Evolutionary conservation across 768 basidiomycete species (phyloP).

Genomic region (Russula emetica): DNA sequence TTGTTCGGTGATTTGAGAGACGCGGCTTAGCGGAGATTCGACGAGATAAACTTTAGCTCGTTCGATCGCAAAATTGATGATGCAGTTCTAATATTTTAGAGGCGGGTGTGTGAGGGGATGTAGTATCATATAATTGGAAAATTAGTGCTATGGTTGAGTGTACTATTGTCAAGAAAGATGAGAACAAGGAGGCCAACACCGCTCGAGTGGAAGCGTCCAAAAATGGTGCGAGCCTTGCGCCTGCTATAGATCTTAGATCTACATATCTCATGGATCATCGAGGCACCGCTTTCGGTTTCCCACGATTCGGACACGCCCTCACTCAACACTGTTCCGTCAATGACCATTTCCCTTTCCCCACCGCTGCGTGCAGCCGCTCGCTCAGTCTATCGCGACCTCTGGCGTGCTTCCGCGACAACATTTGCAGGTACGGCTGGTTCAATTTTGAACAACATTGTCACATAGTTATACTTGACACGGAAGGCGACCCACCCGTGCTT

Average conservation of each 20-base stretch:
- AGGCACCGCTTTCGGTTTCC: neutral
- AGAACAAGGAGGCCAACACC: slow-evolving; percentile 26
- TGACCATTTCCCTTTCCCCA: slow-evolving; percentile 47
- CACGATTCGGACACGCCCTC: neutral
- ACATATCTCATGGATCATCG: neutral
- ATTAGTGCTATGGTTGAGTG: neutral
- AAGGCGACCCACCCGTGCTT: slow-evolving; percentile 56
- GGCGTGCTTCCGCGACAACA: slow-evolving; percentile 60
- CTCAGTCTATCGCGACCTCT: slow-evolving; percentile 68
- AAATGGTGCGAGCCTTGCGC: slow-evolving; percentile 35
- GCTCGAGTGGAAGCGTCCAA: slow-evolving; percentile 34
- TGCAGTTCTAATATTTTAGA: neutral
- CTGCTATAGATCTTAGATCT: slow-evolving; percentile 38
- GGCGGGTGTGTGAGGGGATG: neutral
- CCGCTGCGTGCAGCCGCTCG: slow-evolving; percentile 60
- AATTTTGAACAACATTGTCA: neutral
- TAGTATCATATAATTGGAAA: neutral
- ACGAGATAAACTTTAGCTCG: slow-evolving; percentile 8
- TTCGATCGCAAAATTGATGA: neutral
- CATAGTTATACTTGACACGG: slow-evolving; percentile 3
- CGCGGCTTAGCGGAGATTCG: slow-evolving; percentile 15
- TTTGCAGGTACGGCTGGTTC: slow-evolving; percentile 48
- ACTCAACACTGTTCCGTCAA: neutral
- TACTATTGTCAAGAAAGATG: neutral
- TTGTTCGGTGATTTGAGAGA: slow-evolving; percentile 4